Base-by-base conservation (phyloP, 2,329 filamentous ascomycete species). In the Colletotrichum kahawae region DNA sequence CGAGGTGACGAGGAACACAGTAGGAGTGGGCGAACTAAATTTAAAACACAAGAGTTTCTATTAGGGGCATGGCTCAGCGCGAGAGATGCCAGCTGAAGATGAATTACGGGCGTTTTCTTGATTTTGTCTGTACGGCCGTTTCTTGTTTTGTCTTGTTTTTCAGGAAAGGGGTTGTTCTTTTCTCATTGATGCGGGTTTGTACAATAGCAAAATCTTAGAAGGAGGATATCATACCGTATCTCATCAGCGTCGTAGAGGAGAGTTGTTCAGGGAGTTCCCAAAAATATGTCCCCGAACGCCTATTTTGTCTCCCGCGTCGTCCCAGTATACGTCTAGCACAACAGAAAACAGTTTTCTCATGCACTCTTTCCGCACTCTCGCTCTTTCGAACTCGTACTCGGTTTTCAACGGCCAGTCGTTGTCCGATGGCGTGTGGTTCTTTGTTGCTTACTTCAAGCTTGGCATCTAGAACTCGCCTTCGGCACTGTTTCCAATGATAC, bases 401-500 rank as follows among this genome's bases (percentile, higher is more conserved):
- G 18, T 12, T 43, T 29, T 24, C n/a, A 51, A 18, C 43, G 33
- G 29, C 57, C 18, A 18, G 18, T 51, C 36, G n/a, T 21, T 62
- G 33, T n/a, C 57, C n/a, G 57, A 21, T 24, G 12, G 21, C 31
- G 12, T 62, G 57, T 34, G 57, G 18, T 33, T 60, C 13, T 34
- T 60, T 33, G 33, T 60, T 13, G 33, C n/a, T 33, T 62, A 14
- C 18, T 34, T 8, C 21, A n/a, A 13, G 16, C 57, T 21, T 34
- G 57, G 31, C 21, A 16, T 43, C 16, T 82, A 92, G 74, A 92
- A 92, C 81, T 92, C 89, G 70, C 90, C 91, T 76, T 92, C 91
- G 36, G 91, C 91, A 29, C 90, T 90, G 56, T 87, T 89, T 12
- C 91, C 91, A 60, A 94, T 84, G 29, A 93, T 88, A 43, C 91